Evolutionary conservation across 2,329 filamentous ascomycete species (phyloP).

Genomic region (Pseudogymnoascus pannorum): DNA sequence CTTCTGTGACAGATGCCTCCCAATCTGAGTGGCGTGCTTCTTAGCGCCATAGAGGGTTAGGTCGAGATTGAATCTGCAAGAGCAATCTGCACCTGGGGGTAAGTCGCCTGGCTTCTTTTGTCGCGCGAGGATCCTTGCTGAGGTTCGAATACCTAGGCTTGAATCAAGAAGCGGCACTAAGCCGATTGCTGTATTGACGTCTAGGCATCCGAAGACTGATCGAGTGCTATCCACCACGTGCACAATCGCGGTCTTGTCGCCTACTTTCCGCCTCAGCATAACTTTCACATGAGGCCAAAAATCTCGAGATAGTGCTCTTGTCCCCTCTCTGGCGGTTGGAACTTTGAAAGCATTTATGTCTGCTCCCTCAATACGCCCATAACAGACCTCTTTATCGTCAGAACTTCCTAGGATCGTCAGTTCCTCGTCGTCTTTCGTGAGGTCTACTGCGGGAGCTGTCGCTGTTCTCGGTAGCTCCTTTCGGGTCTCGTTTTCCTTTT

Average conservation of each 20-base stretch:
- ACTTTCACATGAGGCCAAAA: constrained; percentile 73
- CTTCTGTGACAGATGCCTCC: constrained; percentile 57
- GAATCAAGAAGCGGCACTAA: constrained; percentile 69
- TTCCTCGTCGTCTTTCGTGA: constrained; percentile 42
- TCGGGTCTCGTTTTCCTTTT: constrained; percentile 46
- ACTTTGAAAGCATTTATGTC: constrained; percentile 60
- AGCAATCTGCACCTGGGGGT: constrained; percentile 53
- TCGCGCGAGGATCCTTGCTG: constrained; percentile 62
- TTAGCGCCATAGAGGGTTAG: constrained; percentile 75
- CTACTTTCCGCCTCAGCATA: constrained; percentile 52
- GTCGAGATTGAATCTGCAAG: constrained; percentile 55
- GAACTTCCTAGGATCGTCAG: constrained; percentile 52
- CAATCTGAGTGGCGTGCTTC: constrained; percentile 57
- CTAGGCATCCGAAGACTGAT: constrained; percentile 68
- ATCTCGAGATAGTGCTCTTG: constrained; percentile 46
- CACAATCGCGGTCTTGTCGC: constrained; percentile 53
- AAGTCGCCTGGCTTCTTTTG: constrained; percentile 54
- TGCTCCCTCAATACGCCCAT: constrained; percentile 65
- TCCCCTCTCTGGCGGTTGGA: constrained; percentile 60
- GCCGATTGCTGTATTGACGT: constrained; percentile 56
- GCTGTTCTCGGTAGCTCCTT: constrained; percentile 26
- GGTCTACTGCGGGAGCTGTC: constrained; percentile 34
- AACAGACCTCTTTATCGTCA: constrained; percentile 67
- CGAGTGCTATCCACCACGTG: constrained; percentile 66
- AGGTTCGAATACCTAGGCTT: constrained; percentile 58